A percentile compares a stretch with the other conserved stretches of the same genome.
Conservation (phyloP, 192 early-diverging fungal genomes). For the Borealophlyctis nickersoniae region DNA sequence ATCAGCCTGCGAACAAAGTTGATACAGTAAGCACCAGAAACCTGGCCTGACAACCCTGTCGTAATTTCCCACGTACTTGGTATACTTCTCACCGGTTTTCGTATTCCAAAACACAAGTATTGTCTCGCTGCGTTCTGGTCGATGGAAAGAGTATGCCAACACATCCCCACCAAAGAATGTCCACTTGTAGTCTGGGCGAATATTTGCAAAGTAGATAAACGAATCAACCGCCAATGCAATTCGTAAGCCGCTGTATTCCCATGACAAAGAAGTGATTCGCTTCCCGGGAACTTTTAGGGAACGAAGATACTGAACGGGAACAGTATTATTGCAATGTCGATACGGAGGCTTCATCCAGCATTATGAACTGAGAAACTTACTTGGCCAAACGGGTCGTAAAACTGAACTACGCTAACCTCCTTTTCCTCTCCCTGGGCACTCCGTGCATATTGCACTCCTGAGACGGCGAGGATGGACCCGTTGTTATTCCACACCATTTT, state of each 20-base stretch:
- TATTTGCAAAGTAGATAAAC: slow-evolving; percentile 63
- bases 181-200: slow-evolving; percentile 56
- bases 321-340: slow-evolving; percentile 15
- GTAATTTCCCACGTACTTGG: slow-evolving; percentile 33
- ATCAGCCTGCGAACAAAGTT: slow-evolving; percentile 25
- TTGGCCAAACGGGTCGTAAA: slow-evolving; percentile 53
- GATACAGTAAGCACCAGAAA: not conserved
- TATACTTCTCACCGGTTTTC: slow-evolving; percentile 47
- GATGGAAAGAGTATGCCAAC: slow-evolving; percentile 46
- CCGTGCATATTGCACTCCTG: slow-evolving; percentile 46
- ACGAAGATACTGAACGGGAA: slow-evolving; percentile 42
- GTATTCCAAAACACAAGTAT: slow-evolving; percentile 55
- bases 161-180: slow-evolving; percentile 47
- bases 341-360: not conserved
- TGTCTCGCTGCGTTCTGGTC: slow-evolving; percentile 41
- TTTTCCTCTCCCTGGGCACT: slow-evolving; percentile 55
- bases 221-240: slow-evolving; percentile 60
- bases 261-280: slow-evolving; percentile 50
- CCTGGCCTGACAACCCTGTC: not conserved
- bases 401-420: slow-evolving; percentile 54
- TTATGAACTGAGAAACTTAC: slow-evolving; percentile 20
- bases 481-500: slow-evolving; percentile 56
- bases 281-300: slow-evolving; percentile 60
- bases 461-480: slow-evolving; percentile 55
- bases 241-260: slow-evolving; percentile 54